Evolutionary conservation across 306 rosid genomes (phyloP), one percentile per base, ranked within the genome.

Genomic region (Senna tora): DNA sequence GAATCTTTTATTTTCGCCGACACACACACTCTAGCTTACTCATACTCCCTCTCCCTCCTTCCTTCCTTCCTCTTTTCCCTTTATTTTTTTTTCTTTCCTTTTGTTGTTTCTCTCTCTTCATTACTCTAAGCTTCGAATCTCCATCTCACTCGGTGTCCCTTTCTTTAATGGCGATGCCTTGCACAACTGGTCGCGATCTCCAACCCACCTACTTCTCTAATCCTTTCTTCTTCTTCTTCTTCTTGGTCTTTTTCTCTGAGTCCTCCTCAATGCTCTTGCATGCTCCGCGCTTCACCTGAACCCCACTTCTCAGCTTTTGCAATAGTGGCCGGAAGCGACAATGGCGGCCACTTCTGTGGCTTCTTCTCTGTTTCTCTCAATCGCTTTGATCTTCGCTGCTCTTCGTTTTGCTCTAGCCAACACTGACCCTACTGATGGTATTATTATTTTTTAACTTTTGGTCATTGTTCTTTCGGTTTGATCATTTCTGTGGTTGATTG

Each of bases 371-470:
- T 66, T 77, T 0, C 11, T 75, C 19, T 51, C 78, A 21, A 12
- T 87, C 65, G 79, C 84, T 52, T 73, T 73, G 71, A 57, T 89
- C 71, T 72, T 83, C 14, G 60, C 58, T 65, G 36, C 63, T 80
- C 63, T 79, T 57, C 86, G 80, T 75, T 73, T 74, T 55, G 76
- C 79, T 33, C 38, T 54, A 2, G 82, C 88, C 73, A 77, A 60
- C 56, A 91, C 99, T 61, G 93, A 89, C 79, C 80, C 89, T 76
- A 76, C 88, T 67, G 97, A 94, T 75, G 99, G 99, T 94, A 90
- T 52, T 57, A 36, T 36, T 33, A 2, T 33, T 33, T 33, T 33
- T 6, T 36, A 36, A 4, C 39, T 43, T 67, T 38, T 55, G 30
- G 6, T 28, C 9, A 11, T 32, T 58, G 20, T 67, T 38, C 14